phyloP scores from a whole-genome alignment of 164 flowering plant genomes.

The Berberis vulgaris region DNA sequence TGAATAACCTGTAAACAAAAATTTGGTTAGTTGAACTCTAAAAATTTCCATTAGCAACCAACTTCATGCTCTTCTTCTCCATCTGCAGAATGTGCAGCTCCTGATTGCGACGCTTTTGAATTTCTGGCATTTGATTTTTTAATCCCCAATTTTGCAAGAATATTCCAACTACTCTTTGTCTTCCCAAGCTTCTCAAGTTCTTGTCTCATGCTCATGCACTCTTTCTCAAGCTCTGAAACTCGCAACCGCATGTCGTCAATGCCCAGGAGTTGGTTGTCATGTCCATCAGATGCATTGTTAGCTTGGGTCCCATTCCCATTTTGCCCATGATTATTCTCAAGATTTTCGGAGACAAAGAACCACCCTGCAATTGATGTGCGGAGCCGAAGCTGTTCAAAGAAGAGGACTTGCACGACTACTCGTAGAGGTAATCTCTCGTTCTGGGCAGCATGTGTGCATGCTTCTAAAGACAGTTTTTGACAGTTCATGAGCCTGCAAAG shows the following conservation, averaged over 20 bases:
- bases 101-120: neutral
- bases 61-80: neutral
- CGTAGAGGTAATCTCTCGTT: slow-evolving; percentile 68
- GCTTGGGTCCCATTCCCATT: slow-evolving; percentile 18
- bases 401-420: slow-evolving; percentile 63
- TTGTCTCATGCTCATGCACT: slow-evolving; percentile 42
- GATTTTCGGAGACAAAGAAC: slow-evolving; percentile 56
- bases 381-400: slow-evolving; percentile 64
- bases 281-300: slow-evolving; percentile 1
- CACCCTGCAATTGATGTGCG: slow-evolving; percentile 56
- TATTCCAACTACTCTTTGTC: slow-evolving; percentile 41
- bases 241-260: slow-evolving; percentile 37
- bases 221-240: slow-evolving; percentile 56
- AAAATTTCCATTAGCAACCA: too few relatives aligned
- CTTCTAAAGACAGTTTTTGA: slow-evolving; percentile 74
- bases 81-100: neutral
- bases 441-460: slow-evolving; percentile 71
- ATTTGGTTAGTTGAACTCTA: too few relatives aligned
- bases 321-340: slow-evolving; percentile 30
- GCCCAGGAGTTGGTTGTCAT: slow-evolving; percentile 8
- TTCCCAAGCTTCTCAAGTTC: slow-evolving; percentile 46
- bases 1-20: too few relatives aligned
- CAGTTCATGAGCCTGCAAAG: slow-evolving; percentile 69
- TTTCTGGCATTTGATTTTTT: slow-evolving; percentile 18
- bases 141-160: slow-evolving; percentile 30